Conservation (phyloP, 2,329 filamentous ascomycete species). For the Drechslerella dactyloides region DNA sequence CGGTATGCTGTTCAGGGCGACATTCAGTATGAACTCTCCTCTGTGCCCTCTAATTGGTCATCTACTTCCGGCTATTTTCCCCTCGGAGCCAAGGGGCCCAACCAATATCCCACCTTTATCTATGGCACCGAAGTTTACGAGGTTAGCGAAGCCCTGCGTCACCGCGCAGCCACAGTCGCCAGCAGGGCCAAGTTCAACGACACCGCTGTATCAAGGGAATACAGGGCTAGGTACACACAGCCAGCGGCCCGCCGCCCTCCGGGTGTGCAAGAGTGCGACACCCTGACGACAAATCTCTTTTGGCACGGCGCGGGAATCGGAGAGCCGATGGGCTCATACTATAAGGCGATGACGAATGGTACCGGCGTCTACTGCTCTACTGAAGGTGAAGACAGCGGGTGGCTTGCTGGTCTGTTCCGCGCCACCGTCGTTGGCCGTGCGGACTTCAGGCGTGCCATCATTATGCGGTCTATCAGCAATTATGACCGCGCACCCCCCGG, state of each 20-base stretch:
- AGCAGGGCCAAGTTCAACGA: constrained; percentile 64
- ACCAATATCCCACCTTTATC: constrained; percentile 65
- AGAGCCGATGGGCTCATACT: constrained; percentile 70
- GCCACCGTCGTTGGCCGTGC: constrained; percentile 65
- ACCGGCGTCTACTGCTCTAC: constrained; percentile 72
- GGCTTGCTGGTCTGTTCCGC: constrained; percentile 70
- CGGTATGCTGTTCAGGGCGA: constrained; percentile 76
- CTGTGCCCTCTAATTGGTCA: constrained; percentile 63
- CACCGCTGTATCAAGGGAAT: constrained; percentile 61
- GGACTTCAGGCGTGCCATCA: constrained; percentile 71
- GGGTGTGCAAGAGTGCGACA: constrained; percentile 69
- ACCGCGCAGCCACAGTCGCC: constrained; percentile 64
- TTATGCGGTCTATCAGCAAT: constrained; percentile 70
- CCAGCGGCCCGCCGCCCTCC: constrained; percentile 62
- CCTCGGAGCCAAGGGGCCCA: constrained; percentile 21
- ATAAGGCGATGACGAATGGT: constrained; percentile 70
- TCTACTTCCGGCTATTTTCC: constrained; percentile 17
- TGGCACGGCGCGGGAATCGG: constrained; percentile 69
- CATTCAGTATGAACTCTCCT: constrained; percentile 76
- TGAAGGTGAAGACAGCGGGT: constrained; percentile 75
- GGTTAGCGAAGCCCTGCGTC: constrained; percentile 66
- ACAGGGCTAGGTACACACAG: constrained; percentile 65
- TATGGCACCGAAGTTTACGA: constrained; percentile 76
- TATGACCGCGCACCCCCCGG: constrained; percentile 73
- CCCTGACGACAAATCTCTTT: constrained; percentile 74